Base-by-base conservation (phyloP, 1,284 basidiomycete species). In the Pterulicium gracile region DNA sequence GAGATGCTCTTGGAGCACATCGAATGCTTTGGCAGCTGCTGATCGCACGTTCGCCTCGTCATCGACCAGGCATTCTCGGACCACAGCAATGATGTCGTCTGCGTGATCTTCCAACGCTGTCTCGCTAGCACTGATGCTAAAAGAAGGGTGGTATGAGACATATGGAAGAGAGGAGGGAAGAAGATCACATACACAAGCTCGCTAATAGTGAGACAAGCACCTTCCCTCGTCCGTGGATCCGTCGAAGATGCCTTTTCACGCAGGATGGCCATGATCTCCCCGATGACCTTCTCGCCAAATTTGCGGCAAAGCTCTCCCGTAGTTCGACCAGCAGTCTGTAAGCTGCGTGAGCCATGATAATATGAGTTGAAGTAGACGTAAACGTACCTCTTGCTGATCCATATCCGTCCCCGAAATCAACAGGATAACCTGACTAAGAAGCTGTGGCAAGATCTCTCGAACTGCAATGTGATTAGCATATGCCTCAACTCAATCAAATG, bases 1-100 rank as follows among this genome's bases (percentile, higher is more conserved):
- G 41, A 95, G 73, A 58, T 88, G 76, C 52, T 94, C 89, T 67
- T 98, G 95, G 42, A 96, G 74, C 1, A 83, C 76, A 61, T 98
- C 95, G 66, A 99, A 98, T 0, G 93, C 90, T 59, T 81, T 83
- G 0, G 95, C 95, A 4, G 95, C 94, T 0, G 95, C 94, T 3
- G 85, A 68, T 48, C 95, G 83, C n/a, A 98, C 96, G 43, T 75
- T 77, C 5, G 84, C 68, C 54, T 93, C 84, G 48, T 87, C 80
- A 60, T 98, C 95, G 22, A 98, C 91, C 7, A 98, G 73, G 0
- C 92, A 88, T 3, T 73, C 66, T 17, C 92, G 83, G 41, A 98
- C 82, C 55, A 92, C 83, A 0, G 79, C 70, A 52, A 98, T 88
- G 55, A 98, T 90, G 32, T 85, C 82, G 46, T 88, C 84, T 65